Evolutionary conservation across 192 early-diverging fungal species (phyloP), one percentile per base, ranked within the genome.

Genomic region (Rhizophagus sp.): DNA sequence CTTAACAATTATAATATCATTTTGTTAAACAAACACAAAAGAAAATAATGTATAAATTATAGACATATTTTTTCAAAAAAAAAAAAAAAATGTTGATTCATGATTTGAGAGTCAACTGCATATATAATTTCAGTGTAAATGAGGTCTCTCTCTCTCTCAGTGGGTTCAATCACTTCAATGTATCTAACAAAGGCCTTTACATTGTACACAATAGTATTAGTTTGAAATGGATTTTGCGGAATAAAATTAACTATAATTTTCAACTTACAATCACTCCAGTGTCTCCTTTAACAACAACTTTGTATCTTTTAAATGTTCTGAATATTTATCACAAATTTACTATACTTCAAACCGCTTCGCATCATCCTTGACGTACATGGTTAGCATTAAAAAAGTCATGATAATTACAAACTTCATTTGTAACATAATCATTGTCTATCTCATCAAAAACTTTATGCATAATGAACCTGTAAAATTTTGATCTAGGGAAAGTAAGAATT

Each of bases 371-470:
- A 33, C 63, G n/a, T 33, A 34, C 73, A 30, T n/a, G 57, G 9
- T 75, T 61, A 36, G 72, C 24, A 73, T 73, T 73, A 73, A 73
- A 57, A 3, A 73, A 75, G 50, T 75, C 57, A 63, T 15, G 61
- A 36, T 75, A 75, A 62, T 75, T 49, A 24, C 7, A 6, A 5
- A 39, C 7, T 5, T 41, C 39, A 8, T 41, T 8, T 41, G 6
- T 41, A 41, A 41, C 5, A 41, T 41, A 41, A 41, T 74, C 57
- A 27, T 0, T 30, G 30, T 74, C 52, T 75, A 75, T 75, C 19
- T 39, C 33, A 0, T 75, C 73, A 39, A 62, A 75, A 63, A 75
- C 57, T 75, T 75, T 61, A 75, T 75, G 73, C 9, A 75, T 6
- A 75, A 75, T 41, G 13, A 75, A 63, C 73, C 17, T 75, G 61